Evolutionary conservation across 495 filamentous ascomycete species (phyloP).

Genomic region (Neurospora intermedia): DNA sequence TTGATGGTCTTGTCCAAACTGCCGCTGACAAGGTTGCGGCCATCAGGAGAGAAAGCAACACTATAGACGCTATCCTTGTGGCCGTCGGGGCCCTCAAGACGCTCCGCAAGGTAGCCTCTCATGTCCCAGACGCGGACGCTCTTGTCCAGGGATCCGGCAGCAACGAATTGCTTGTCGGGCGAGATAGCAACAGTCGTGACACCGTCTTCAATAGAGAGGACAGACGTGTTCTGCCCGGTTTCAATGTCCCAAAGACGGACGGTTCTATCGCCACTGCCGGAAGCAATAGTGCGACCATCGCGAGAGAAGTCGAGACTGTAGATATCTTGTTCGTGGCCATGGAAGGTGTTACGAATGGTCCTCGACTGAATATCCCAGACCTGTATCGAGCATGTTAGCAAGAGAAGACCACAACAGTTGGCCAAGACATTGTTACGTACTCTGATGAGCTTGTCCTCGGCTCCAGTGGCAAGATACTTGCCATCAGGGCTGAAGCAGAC

Average conservation of each 20-base stretch:
- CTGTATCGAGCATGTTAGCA: conserved; percentile 29
- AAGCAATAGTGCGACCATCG: conserved; percentile 80
- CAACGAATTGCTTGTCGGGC: conserved; percentile 75
- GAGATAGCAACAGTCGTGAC: conserved; percentile 90
- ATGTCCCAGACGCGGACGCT: conserved; percentile 87
- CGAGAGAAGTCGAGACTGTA: conserved; percentile 87
- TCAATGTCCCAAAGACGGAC: conserved; percentile 86
- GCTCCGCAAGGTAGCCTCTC: conserved; percentile 69
- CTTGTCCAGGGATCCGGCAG: conserved; percentile 81
- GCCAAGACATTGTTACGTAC: conserved; percentile 38
- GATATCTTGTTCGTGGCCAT: conserved; percentile 85
- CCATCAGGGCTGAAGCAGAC: conserved; percentile 92
- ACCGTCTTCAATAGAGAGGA: conserved; percentile 77
- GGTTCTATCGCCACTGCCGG: conserved; percentile 77
- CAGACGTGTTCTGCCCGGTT: conserved; percentile 59
- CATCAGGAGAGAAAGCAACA: conserved; percentile 82
- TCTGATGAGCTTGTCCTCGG: conserved; percentile 84
- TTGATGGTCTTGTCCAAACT: conserved; percentile 93
- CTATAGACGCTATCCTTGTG: conserved; percentile 92
- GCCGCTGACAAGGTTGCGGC: conserved; percentile 76
- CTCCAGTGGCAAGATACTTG: conserved; percentile 78
- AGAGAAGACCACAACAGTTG: neutral
- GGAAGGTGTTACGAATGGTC: conserved; percentile 71
- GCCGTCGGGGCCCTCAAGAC: conserved; percentile 74
- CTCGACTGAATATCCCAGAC: conserved; percentile 77